phyloP scores from a whole-genome alignment of 2,329 filamentous ascomycete genomes.

The Arachnomyces sp. region DNA sequence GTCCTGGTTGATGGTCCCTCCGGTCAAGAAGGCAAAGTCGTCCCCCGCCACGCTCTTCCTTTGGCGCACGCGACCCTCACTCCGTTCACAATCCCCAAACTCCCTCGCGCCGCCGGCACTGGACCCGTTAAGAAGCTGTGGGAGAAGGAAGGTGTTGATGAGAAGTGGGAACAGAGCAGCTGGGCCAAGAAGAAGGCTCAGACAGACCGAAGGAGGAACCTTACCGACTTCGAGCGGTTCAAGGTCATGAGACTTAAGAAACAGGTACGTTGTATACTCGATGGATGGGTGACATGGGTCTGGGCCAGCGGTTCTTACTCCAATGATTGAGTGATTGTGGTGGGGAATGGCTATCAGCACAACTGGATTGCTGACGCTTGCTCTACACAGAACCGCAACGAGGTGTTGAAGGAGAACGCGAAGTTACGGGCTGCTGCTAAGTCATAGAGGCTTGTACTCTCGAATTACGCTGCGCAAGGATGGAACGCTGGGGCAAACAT shows the following conservation, averaged over 20 bases:
- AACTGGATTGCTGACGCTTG: slow-evolving; percentile 12
- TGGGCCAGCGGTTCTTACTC: slow-evolving; percentile 2
- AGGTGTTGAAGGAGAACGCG: slow-evolving; percentile 91
- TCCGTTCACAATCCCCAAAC: slow-evolving; percentile 74
- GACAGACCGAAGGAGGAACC: slow-evolving; percentile 74
- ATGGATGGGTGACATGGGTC: neutral
- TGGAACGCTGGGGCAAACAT: no score
- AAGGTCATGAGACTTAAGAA: slow-evolving; percentile 99
- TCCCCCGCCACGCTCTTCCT: slow-evolving; percentile 78
- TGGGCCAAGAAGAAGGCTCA: slow-evolving; percentile 91
- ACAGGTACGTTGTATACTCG: slow-evolving; percentile 59
- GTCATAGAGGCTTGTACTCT: slow-evolving; percentile 17
- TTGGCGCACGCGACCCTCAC: slow-evolving; percentile 83
- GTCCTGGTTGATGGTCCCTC: slow-evolving; percentile 93
- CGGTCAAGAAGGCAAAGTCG: slow-evolving; percentile 65
- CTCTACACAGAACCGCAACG: slow-evolving; percentile 63
- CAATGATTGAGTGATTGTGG: neutral
- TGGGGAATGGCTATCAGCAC: neutral
- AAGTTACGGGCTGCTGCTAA: slow-evolving; percentile 82
- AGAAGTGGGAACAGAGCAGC: slow-evolving; percentile 83
- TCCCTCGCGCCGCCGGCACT: slow-evolving; percentile 76
- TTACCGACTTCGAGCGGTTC: slow-evolving; percentile 99
- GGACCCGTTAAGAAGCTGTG: slow-evolving; percentile 78
- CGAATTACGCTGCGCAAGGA: no score
- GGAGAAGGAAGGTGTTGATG: slow-evolving; percentile 84